phyloP scores from a whole-genome alignment of 2,329 filamentous ascomycete genomes.

The Sporothrix pallida region DNA sequence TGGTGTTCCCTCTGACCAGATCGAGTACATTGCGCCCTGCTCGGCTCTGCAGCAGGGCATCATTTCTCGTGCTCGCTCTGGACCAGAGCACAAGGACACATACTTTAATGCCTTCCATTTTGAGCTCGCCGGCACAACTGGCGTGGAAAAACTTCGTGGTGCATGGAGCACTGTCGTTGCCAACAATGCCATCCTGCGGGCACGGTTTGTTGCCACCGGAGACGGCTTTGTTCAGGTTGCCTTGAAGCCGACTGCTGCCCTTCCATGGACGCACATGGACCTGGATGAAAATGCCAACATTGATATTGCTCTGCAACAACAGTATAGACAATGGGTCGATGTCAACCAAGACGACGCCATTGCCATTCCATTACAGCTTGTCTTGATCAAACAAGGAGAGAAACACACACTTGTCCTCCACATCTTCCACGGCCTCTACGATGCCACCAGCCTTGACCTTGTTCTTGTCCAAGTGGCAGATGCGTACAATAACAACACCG shows the following conservation, averaged over 20 bases:
- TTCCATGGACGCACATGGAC: slow-evolving; percentile 53
- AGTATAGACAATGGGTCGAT: slow-evolving; percentile 58
- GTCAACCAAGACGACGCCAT: slow-evolving; percentile 56
- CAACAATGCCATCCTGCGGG: slow-evolving; percentile 70
- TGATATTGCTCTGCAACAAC: slow-evolving; percentile 45
- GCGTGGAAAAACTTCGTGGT: slow-evolving; percentile 51
- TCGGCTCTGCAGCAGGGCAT: slow-evolving; percentile 88
- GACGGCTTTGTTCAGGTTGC: slow-evolving; percentile 80
- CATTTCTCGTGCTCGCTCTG: slow-evolving; percentile 68
- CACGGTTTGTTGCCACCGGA: slow-evolving; percentile 71
- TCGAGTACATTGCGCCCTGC: slow-evolving; percentile 80
- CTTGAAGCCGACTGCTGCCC: slow-evolving; percentile 47
- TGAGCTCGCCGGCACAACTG: slow-evolving; percentile 55
- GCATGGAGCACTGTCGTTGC: slow-evolving; percentile 64
- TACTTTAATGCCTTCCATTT: slow-evolving; percentile 83
- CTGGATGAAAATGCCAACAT: slow-evolving; percentile 43
- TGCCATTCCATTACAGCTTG: slow-evolving; percentile 58
- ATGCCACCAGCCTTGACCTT: slow-evolving; percentile 76
- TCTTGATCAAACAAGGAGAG: slow-evolving; percentile 45
- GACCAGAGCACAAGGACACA: slow-evolving; percentile 53
- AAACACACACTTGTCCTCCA: slow-evolving; percentile 61
- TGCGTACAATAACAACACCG: slow-evolving; percentile 51
- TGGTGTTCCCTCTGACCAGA: slow-evolving; percentile 53
- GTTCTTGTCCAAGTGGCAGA: slow-evolving; percentile 65
- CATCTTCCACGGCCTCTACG: slow-evolving; percentile 87